Percentiles rank a stretch among this genome's conserved stretches.
Evolutionary conservation across 192 early-diverging fungal genomes (phyloP).

Genomic region (Coemansia sp.): DNA sequence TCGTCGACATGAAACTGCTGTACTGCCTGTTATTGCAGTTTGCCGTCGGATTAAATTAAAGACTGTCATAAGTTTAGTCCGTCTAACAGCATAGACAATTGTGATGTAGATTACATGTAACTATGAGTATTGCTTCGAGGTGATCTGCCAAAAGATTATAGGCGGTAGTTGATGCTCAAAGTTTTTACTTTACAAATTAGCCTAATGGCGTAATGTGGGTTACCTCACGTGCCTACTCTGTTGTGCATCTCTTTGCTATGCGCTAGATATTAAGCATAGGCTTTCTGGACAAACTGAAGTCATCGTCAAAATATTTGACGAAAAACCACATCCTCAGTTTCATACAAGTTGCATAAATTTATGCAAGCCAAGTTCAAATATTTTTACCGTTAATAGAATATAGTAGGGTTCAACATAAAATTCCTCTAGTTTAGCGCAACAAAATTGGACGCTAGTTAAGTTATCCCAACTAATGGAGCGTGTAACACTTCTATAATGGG

Average conservation of each 20-base stretch:
- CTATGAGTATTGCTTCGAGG: not conserved
- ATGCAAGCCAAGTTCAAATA: no score
- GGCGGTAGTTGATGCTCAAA: not conserved
- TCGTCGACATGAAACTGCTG: not conserved
- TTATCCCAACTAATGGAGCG: no score
- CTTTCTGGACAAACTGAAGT: no score
- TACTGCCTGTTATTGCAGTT: not conserved
- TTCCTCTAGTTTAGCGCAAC: no score
- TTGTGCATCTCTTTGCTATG: not conserved
- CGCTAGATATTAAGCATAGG: no score
- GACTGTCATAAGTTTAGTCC: not conserved
- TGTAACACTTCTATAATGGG: no score
- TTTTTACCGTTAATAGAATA: no score
- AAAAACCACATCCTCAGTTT: no score
- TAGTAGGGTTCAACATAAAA: no score
- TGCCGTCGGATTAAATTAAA: not conserved
- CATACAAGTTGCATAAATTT: no score
- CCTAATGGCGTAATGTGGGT: not conserved
- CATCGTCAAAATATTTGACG: no score
- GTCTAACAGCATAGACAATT: not conserved
- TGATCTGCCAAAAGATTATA: not conserved
- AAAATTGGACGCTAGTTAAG: no score
- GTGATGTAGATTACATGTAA: not conserved
- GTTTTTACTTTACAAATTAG: not conserved
- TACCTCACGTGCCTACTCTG: not conserved